Evolutionary conservation across 352 stramenopile species (phyloP), one percentile per base, ranked within the genome.

Genomic region (Phytophthora quininea): DNA sequence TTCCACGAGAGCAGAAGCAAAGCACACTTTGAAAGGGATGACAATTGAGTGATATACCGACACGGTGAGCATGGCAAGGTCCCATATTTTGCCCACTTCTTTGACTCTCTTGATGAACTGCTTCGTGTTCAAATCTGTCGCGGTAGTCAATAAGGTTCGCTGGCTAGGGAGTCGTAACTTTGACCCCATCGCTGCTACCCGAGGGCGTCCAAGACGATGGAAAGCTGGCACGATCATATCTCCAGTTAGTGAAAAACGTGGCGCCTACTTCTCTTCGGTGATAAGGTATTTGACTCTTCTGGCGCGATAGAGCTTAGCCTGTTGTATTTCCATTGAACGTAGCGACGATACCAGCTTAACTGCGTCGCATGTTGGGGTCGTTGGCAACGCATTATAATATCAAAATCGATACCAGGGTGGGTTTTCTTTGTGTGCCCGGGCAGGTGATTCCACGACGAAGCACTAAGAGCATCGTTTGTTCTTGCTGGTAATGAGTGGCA

Each of bases 21-120:
- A 90, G 30, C 71, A 81, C 0, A 85, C 64, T 27, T 91, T 92
- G 31, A 90, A 79, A 6, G 81, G 81, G 14, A 67, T 76, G 15
- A 74, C 62, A 1, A 84, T 57, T 7, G 72, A 48, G 33, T 80
- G 75, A 52, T 90, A 91, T 1, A 82, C 31, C 1, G 72, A 58
- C 15, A 88, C 64, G 14, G 82, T 19, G 4, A 90, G 63, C 64
- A 89, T 80, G 84, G 19, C 19, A 24, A 24, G 51, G 19, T 90
- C 79, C 83, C 83, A 91, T 2, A 49, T 24, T n/a, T 84, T 84
- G 3, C 69, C 68, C 11, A 72, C 35, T 29, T 69, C 50, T 40
- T 76, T 76, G 45, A 89, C 54, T 9, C 77, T 33, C 14, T 15
- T 42, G 27, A 82, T 65, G 45, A 91, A 91, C 15, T 72, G 51